Evolutionary conservation across 441 rosid species (phyloP).

Genomic region (Bruguiera hainesii): DNA sequence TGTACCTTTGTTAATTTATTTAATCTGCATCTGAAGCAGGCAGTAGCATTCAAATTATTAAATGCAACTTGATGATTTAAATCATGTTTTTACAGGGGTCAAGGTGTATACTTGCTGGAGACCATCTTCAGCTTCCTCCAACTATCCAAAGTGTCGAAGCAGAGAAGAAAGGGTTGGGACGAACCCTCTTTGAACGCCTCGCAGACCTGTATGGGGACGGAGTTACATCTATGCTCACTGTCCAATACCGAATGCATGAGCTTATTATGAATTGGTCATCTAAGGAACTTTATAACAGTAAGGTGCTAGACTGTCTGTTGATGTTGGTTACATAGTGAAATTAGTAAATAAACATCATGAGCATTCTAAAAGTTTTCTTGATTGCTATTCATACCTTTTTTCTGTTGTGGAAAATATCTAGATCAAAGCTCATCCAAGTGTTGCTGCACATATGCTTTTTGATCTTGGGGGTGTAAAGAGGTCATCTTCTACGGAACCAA

Average conservation of each 20-base stretch:
- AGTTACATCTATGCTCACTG: constrained; percentile 84
- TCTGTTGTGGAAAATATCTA: constrained; percentile 24
- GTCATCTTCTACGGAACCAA: constrained; percentile 74
- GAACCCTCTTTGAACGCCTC: constrained; percentile 91
- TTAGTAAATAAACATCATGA: constrained; percentile 1
- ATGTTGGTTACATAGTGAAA: constrained; percentile 11
- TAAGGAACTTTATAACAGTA: constrained; percentile 68
- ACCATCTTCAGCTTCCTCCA: constrained; percentile 99
- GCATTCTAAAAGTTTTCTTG: not conserved
- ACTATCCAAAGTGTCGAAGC: constrained; percentile 94
- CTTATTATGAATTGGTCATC: constrained; percentile 99
- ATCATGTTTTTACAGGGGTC: constrained; percentile 52
- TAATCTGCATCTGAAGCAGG: constrained; percentile 2
- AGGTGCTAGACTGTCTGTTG: constrained; percentile 40
- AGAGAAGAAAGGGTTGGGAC: constrained; percentile 89
- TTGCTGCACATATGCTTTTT: constrained; percentile 80
- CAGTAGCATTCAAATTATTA: not conserved
- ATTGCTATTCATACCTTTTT: not conserved
- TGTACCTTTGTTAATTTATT: not conserved
- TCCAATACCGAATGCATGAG: constrained; percentile 98
- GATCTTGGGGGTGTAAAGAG: constrained; percentile 71
- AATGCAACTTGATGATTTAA: constrained; percentile 1
- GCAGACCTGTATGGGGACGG: constrained; percentile 79
- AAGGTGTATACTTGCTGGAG: constrained; percentile 91
- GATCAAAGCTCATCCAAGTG: constrained; percentile 84